A percentile compares a stretch with the other conserved stretches of the same genome.
phyloP scores from a whole-genome alignment of 768 basidiomycete genomes.

The Pisolithus marmoratus region DNA sequence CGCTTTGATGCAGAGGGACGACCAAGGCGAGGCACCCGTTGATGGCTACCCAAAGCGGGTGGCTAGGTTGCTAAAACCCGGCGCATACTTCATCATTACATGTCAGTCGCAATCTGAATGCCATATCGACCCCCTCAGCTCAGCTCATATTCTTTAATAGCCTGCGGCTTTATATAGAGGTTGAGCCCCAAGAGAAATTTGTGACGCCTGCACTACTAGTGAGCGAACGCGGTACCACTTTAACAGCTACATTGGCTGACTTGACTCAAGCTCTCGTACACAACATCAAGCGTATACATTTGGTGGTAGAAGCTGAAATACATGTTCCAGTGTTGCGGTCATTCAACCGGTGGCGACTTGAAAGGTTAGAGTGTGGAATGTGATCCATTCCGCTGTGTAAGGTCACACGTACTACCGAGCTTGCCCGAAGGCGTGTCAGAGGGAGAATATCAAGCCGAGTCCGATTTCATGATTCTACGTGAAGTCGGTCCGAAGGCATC shows the following conservation, averaged over 20 bases:
- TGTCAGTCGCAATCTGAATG: conserved; percentile 42
- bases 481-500: conserved; percentile 35
- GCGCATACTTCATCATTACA: conserved; percentile 72
- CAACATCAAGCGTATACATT: conserved; percentile 69
- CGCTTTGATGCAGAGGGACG: conserved; percentile 59
- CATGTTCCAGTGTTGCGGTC: conserved; percentile 69
- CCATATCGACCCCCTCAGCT: neutral
- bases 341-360: conserved; percentile 27
- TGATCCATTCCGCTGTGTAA: conserved; percentile 59
- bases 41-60: conserved; percentile 58
- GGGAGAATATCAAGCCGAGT: conserved; percentile 71
- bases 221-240: conserved; percentile 17
- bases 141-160: conserved; percentile 25
- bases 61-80: conserved; percentile 51
- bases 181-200: conserved; percentile 59
- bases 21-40: conserved; percentile 45
- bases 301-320: conserved; percentile 71
- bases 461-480: conserved; percentile 49
- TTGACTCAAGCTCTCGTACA: conserved; percentile 54
- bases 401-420: conserved; percentile 61
- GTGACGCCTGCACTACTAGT: conserved; percentile 59
- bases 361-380: conserved; percentile 29
- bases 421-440: conserved; percentile 54
- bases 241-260: neutral
- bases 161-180: conserved; percentile 85